phyloP scores from a whole-genome alignment of 768 basidiomycete species.

The Xanthoconium stramineum region DNA sequence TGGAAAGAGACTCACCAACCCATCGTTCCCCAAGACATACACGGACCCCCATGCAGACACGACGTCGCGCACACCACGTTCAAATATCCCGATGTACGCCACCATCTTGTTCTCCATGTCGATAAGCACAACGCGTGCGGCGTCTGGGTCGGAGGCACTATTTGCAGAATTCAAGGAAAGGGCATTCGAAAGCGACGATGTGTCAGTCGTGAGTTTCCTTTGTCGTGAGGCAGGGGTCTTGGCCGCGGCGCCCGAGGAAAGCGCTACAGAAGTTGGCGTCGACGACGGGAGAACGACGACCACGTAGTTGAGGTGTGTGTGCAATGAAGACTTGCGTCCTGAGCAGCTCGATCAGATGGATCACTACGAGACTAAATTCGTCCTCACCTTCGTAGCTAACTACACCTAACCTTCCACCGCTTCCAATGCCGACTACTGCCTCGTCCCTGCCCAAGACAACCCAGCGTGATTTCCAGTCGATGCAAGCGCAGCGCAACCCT shows the following conservation, averaged over 20 bases:
- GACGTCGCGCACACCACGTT: conserved; percentile 79
- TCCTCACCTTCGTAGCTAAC: no score
- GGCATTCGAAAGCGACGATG: conserved; percentile 8
- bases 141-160: conserved; percentile 46
- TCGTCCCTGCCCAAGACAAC: no score
- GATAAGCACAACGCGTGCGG: conserved; percentile 80
- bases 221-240: conserved; percentile 34
- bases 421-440: no score
- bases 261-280: conserved; percentile 48
- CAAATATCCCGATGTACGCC: conserved; percentile 78
- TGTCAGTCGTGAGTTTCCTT: conserved; percentile 21
- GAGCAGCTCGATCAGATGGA: no score
- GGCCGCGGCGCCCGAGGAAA: conserved; percentile 56
- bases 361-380: no score
- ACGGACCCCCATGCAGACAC: conserved; percentile 80
- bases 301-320: conserved; percentile 76
- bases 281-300: conserved; percentile 89
- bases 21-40: conserved; percentile 76
- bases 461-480: no score
- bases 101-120: conserved; percentile 92
- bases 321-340: conserved; percentile 64
- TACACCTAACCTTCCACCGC: no score
- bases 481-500: no score
- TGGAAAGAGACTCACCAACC: conserved; percentile 50
- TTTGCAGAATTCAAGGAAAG: conserved; percentile 37